Base-by-base conservation (phyloP, 192 early-diverging fungal genomes). In the Coemansia sp. region DNA sequence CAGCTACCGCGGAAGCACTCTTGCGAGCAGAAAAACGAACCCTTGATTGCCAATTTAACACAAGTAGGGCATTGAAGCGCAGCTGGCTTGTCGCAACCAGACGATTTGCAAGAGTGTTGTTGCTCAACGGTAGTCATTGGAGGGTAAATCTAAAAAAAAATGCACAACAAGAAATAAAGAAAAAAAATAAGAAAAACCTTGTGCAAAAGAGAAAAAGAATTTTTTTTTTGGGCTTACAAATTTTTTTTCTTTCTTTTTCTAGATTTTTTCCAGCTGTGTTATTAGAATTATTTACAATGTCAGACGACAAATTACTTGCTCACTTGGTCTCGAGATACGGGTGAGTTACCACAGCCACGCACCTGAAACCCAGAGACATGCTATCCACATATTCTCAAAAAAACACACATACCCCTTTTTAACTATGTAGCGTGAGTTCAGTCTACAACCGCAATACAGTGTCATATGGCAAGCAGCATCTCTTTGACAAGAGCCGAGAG, bases 21-120 rank as follows among this genome's bases (percentile, higher is more conserved):
- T 75, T 93, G 92, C 31, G 91, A 89, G 76, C 93, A 95, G 62
- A 92, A 95, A 75, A 81, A 90, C 10, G 92, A 90, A n/a, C 80
- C 87, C 6, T 71, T 67, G 16, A 95, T 82, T 40, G 71, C 78
- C 27, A 88, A 82, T 69, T 94, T 93, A 38, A 90, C 61, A 72
- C 93, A 95, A 5, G 87, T 93, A n/a, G 93, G 93, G 74, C 93
- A 95, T 62, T 93, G 91, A 52, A 93, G 78, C 27, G 82, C 74
- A 0, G 93, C 92, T 8, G 85, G 71, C 69, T 94, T 90, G 53
- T 64, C 80, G 75, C 92, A 94, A 43, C 85, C 88, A 13, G 63
- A 47, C 27, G 83, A 73, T 20, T 74, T 66, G 75, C 89, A 90
- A 15, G 64, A 58, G 41, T 73, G 66, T 18, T 71, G 60, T n/a